These are phyloP conservation scores for Arabidopsis arenosa DNA, from an alignment of 345 rosid species.

Conservation along the genomic window DNA sequence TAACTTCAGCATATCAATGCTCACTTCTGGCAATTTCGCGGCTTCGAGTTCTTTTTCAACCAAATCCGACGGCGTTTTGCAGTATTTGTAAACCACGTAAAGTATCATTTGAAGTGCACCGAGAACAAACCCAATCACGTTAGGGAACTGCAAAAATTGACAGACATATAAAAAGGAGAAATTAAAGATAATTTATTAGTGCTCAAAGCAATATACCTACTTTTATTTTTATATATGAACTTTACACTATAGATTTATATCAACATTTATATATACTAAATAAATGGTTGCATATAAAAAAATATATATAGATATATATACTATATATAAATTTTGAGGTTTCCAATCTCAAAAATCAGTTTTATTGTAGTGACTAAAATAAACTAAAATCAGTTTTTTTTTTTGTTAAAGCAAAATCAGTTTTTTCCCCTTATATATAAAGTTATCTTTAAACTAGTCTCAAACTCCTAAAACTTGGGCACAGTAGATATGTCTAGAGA, in stretches of 20 bases:
- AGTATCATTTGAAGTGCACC: slow-evolving; percentile 64
- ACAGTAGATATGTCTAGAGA: neutral
- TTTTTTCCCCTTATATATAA: no score
- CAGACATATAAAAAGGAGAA: neutral
- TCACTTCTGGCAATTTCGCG: slow-evolving; percentile 40
- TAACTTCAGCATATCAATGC: slow-evolving; percentile 42
- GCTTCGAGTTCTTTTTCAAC: slow-evolving; percentile 44
- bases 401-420: no score
- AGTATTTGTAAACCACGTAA: slow-evolving; percentile 53
- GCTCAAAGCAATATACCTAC: slow-evolving; percentile 36
- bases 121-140: slow-evolving; percentile 55
- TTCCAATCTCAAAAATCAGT: neutral
- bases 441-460: no score
- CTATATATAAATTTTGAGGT: neutral
- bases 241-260: slow-evolving; percentile 23
- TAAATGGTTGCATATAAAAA: no score
- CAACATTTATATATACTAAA: no score
- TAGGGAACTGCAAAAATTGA: slow-evolving; percentile 52
- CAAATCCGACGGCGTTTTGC: slow-evolving; percentile 46
- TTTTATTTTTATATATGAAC: slow-evolving; percentile 22
- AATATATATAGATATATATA: no score
- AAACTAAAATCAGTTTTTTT: no score
- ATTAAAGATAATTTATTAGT: slow-evolving; percentile 19
- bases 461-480: neutral
- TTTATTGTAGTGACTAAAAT: neutral